Conservation (phyloP, 208 protist species). For the Leishmania tropica region DNA sequence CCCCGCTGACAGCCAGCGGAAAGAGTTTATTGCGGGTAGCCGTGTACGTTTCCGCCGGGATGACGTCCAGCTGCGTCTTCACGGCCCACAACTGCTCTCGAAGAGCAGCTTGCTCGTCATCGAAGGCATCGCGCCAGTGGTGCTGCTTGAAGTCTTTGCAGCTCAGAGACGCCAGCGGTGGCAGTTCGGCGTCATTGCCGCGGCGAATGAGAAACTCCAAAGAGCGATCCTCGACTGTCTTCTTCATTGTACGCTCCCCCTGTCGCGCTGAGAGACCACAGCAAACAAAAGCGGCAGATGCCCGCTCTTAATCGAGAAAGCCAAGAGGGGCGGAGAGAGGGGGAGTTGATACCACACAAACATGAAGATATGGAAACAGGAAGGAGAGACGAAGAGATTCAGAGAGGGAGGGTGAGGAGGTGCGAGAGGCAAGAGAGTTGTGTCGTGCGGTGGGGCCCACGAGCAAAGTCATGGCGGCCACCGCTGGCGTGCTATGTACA, state of each 20-base stretch:
- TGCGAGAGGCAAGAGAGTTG: not conserved
- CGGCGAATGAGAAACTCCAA: constrained; percentile 71
- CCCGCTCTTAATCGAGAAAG: not conserved
- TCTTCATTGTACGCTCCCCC: not conserved
- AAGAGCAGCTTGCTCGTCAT: constrained; percentile 50
- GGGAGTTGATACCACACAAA: not conserved
- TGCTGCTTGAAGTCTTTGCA: constrained; percentile 27
- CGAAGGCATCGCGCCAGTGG: constrained; percentile 82
- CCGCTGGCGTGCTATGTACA: not conserved
- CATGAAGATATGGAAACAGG: not conserved
- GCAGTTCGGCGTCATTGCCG: constrained; percentile 24
- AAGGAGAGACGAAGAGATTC: not conserved
- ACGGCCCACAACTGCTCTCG: constrained; percentile 52
- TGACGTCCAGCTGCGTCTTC: constrained; percentile 67
- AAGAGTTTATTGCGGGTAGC: constrained; percentile 68
- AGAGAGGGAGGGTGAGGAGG: not conserved
- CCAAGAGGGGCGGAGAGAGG: not conserved
- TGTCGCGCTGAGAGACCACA: not conserved
- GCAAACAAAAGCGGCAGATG: not conserved
- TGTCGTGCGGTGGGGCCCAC: not conserved
- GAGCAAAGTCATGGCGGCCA: not conserved
- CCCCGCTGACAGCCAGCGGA: constrained; percentile 52
- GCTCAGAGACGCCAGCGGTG: constrained; percentile 39
- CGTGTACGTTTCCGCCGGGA: constrained; percentile 47
- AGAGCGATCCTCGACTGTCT: constrained; percentile 66